phyloP scores from a whole-genome alignment of 345 rosid genomes.

The Atalantia buxifolia region DNA sequence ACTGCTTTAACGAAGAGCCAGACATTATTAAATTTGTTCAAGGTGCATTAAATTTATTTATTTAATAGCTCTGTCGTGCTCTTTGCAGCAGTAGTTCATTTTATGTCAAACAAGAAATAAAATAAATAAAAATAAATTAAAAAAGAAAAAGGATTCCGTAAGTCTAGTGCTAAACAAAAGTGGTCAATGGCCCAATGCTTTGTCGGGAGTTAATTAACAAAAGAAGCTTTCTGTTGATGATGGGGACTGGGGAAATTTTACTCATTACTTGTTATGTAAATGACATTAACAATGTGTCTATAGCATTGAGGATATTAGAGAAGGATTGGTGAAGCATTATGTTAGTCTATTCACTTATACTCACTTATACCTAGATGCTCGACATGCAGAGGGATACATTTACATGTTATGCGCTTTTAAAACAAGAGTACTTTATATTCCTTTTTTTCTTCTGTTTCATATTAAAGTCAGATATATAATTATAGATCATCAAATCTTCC shows the following conservation, averaged over 20 bases:
- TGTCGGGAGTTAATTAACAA: background rate
- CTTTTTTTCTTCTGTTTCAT: no score
- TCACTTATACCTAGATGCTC: background rate
- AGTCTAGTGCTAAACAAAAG: background rate
- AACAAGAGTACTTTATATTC: no score
- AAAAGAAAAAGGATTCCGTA: background rate
- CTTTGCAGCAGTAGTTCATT: background rate
- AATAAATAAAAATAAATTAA: no score
- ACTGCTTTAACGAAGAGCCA: conserved; percentile 83
- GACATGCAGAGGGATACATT: background rate
- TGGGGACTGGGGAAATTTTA: background rate
- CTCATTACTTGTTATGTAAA: background rate
- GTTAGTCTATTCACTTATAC: background rate
- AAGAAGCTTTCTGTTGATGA: background rate
- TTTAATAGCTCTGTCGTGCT: background rate
- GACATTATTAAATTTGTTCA: conserved; percentile 80
- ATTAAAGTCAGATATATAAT: no score
- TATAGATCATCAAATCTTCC: no score
- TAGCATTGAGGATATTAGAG: background rate
- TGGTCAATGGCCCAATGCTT: background rate
- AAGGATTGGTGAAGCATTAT: background rate
- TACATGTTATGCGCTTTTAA: background rate
- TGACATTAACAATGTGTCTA: background rate
- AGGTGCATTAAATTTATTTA: conserved; percentile 42
- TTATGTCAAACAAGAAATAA: background rate